Base-by-base conservation (phyloP, 192 early-diverging fungal genomes). In the Coemansia umbellata region DNA sequence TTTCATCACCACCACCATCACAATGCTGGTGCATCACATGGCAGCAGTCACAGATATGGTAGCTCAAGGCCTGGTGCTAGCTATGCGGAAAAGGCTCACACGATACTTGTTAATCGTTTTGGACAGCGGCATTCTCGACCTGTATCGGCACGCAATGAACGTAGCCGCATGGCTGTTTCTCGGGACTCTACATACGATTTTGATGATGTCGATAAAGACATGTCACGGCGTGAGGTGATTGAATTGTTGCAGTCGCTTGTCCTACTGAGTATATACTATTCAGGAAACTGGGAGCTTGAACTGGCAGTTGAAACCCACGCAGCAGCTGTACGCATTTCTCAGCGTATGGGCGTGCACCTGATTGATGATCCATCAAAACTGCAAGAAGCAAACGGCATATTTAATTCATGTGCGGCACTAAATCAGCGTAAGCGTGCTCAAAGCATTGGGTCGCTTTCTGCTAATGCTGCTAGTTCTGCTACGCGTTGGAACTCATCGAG, bases 61-160 rank as follows among this genome's bases (percentile, higher is more conserved):
- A 26, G 57, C 37, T 22, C 52, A 7, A 47, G 37, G 19, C 50
- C 43, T 6, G 66, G 66, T 18, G 66, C 66, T 2, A 39, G 33
- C 31, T 69, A 69, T 44, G 73, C 73, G 8, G 73, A 76, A 23
- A 69, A 69, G 58, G 63, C 73, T 0, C 66, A 62, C 14, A 56
- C 71, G 11, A 63, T 67, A 53, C 48, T 74, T 50, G 60, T 59
- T 22, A 63, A 56, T 33, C 64, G 64, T 1, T 53, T 67, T 30
- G 71, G 62, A 5, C 53, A 56, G 31, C 52, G 60, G 31, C 55
- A 37, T 28, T n/a, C 44, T 15, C 59, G 63, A 17, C 54, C 44
- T 5, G 7, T 30, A 22, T 58, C 53, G 55, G 10, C 55, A 23
- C 71, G 64, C 17, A 48, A 33, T 31, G 58, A 64, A 26, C 69